Conservation (phyloP, 2,329 filamentous ascomycete species). For the Pleoardoris graminearum region DNA sequence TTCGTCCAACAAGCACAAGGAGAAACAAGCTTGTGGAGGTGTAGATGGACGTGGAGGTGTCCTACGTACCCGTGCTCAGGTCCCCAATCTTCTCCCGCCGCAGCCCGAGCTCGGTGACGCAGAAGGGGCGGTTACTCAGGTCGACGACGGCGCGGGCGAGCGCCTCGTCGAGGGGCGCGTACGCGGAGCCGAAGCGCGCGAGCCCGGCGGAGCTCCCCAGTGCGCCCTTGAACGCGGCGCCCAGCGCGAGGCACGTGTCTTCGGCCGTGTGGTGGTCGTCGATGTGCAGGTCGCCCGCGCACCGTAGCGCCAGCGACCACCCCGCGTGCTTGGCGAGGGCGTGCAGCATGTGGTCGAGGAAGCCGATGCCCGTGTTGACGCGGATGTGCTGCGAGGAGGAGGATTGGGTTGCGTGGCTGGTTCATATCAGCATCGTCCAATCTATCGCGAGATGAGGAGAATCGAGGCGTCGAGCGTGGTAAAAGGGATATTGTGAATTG, state of each 20-base stretch:
- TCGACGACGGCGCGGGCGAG: slow-evolving; percentile 93
- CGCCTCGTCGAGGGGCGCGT: slow-evolving; percentile 92
- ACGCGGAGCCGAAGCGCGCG: slow-evolving; percentile 87
- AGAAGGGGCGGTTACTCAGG: slow-evolving; percentile 87
- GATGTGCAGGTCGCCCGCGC: slow-evolving; percentile 90
- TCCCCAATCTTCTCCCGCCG: slow-evolving; percentile 92
- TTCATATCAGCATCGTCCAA: too few species aligned
- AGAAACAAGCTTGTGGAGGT: too few species aligned
- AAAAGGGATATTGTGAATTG: not conserved
- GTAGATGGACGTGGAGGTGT: not conserved
- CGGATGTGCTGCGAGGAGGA: slow-evolving; percentile 84
- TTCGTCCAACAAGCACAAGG: too few species aligned
- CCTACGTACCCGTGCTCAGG: slow-evolving; percentile 59
- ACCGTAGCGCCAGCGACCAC: slow-evolving; percentile 84
- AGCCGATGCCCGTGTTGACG: slow-evolving; percentile 92
- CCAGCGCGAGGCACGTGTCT: slow-evolving; percentile 90
- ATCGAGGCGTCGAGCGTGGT: not conserved
- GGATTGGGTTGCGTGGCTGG: slow-evolving; percentile 78
- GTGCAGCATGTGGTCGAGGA: slow-evolving; percentile 98
- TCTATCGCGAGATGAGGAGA: too few species aligned
- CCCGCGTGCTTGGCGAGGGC: slow-evolving; percentile 94
- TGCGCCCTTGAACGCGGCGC: slow-evolving; percentile 78
- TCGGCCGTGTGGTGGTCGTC: slow-evolving; percentile 99
- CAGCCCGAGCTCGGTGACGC: slow-evolving; percentile 80
- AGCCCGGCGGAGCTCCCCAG: slow-evolving; percentile 79